Evolutionary conservation across 306 rosid genomes (phyloP).

Genomic region (Ormosia emarginata): DNA sequence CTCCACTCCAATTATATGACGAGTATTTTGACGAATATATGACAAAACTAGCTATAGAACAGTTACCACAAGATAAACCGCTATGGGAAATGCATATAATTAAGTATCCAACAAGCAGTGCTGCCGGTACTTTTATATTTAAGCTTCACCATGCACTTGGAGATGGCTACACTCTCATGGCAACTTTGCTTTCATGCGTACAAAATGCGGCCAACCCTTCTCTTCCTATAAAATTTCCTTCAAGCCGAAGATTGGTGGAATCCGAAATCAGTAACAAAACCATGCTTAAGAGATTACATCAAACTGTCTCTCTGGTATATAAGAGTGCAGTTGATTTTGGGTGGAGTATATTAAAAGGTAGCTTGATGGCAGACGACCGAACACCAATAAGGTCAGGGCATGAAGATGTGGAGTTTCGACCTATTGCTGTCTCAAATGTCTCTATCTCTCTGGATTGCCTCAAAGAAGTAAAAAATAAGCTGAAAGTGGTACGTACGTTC

Average conservation of each 20-base stretch:
- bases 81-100: conserved; percentile 43
- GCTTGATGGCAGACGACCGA: conserved; percentile 17
- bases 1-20: neutral
- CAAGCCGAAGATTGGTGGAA: neutral
- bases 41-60: neutral
- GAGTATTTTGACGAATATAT: conserved; percentile 29
- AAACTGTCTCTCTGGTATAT: neutral
- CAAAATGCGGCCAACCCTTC: conserved; percentile 34
- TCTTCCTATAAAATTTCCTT: conserved; percentile 41
- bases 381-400: conserved; percentile 45
- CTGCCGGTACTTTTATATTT: conserved; percentile 25
- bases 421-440: conserved; percentile 14
- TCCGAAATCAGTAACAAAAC: neutral
- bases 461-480: conserved; percentile 35
- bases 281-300: neutral
- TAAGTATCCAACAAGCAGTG: conserved; percentile 38
- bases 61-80: conserved; percentile 22
- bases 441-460: conserved; percentile 26
- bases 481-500: conserved; percentile 35
- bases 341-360: conserved; percentile 12
- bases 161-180: conserved; percentile 49
- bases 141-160: conserved; percentile 50
- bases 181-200: conserved; percentile 31
- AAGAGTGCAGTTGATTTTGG: conserved; percentile 21
- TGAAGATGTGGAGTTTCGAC: conserved; percentile 13